phyloP scores from a whole-genome alignment of 1,284 basidiomycete species.

The Xerocomus nothofagi region DNA sequence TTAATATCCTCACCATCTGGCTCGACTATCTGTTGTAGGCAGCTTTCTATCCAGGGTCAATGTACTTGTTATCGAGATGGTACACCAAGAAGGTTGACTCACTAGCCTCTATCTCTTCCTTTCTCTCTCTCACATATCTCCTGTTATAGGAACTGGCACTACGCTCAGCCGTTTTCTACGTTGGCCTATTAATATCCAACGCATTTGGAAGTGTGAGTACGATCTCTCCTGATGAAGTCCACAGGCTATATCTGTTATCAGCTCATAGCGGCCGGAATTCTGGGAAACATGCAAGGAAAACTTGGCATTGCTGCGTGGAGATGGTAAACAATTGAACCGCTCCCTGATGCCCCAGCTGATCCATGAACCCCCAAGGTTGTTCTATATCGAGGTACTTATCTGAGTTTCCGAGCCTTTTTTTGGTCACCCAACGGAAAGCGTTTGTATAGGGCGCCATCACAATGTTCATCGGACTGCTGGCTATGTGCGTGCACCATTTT shows the following conservation, averaged over 20 bases:
- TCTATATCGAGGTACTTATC: conserved; percentile 56
- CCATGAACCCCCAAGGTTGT: conserved; percentile 41
- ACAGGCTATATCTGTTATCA: conserved; percentile 22
- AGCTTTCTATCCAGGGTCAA: conserved; percentile 64
- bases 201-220: conserved; percentile 67
- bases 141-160: conserved; percentile 58
- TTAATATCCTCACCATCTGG: background rate
- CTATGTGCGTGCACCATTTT: conserved; percentile 44
- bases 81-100: conserved; percentile 57
- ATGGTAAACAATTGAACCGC: conserved; percentile 45
- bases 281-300: conserved; percentile 66
- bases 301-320: conserved; percentile 71
- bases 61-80: conserved; percentile 64
- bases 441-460: conserved; percentile 52
- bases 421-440: background rate
- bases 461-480: conserved; percentile 52
- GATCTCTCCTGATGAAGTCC: conserved; percentile 8
- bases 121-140: background rate
- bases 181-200: conserved; percentile 69
- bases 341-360: background rate
- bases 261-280: conserved; percentile 69
- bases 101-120: background rate
- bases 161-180: conserved; percentile 68
- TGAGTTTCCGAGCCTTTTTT: background rate
- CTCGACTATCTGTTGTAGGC: conserved; percentile 35